A percentile compares a stretch with the other conserved stretches of the same genome.
These are phyloP conservation scores for Mycena belliarum DNA, from an alignment of 768 basidiomycete species.

Conservation along the genomic window DNA sequence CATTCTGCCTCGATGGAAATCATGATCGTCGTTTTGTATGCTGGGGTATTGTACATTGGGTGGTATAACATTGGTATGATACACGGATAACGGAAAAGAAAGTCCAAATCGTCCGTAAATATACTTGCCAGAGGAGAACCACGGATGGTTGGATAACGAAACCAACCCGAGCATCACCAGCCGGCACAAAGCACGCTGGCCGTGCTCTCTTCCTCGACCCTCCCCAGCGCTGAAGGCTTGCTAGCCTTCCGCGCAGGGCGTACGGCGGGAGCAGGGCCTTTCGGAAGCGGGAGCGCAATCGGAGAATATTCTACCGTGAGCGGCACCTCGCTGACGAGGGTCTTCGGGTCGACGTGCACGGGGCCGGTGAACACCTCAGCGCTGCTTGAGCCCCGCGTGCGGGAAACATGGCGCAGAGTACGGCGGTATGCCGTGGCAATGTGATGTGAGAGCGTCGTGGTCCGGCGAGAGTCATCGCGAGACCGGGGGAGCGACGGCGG, in stretches of 20 bases:
- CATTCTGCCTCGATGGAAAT: too few relatives aligned
- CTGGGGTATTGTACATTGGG: too few relatives aligned
- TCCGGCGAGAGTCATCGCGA: neutral
- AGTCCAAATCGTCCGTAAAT: too few relatives aligned
- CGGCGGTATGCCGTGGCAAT: neutral
- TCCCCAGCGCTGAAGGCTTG: neutral
- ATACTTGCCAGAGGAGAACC: too few relatives aligned
- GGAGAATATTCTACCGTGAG: neutral
- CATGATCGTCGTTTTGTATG: too few relatives aligned
- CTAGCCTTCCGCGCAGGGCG: neutral
- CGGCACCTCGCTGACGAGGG: neutral
- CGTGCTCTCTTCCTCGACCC: neutral
- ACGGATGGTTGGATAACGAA: neutral
- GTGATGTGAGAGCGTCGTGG: neutral
- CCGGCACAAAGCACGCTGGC: slow-evolving; percentile 1
- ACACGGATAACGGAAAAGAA: too few relatives aligned
- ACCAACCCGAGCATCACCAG: neutral
- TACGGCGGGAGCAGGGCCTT: slow-evolving; percentile 9
- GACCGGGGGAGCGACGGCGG: neutral
- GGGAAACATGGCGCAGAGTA: slow-evolving; percentile 4
- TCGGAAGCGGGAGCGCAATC: slow-evolving; percentile 6
- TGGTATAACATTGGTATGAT: too few relatives aligned
- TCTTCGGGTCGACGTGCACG: slow-evolving; percentile 6
- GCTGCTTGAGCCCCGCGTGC: neutral
- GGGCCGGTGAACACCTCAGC: neutral